Percentiles rank a stretch among this genome's conserved stretches.
Evolutionary conservation across 2,329 filamentous ascomycete species (phyloP).

Genomic region (Arthrinium phaeospermum): DNA sequence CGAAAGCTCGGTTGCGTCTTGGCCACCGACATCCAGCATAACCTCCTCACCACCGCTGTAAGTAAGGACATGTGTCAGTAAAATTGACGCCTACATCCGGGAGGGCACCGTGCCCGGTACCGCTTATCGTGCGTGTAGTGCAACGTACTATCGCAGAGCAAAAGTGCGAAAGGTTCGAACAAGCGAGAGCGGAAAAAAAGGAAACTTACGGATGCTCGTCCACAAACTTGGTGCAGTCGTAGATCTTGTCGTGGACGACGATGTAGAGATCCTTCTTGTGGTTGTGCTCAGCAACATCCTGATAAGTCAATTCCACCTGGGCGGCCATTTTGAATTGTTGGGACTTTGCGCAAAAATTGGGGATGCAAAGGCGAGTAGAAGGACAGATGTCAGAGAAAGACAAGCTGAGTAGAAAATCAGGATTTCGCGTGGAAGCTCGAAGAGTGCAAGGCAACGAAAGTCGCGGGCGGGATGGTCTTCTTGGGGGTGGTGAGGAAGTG

Average conservation of each 20-base stretch:
- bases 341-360: constrained; percentile 1
- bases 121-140: background rate
- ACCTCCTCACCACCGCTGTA: constrained; percentile 96
- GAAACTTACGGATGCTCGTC: constrained; percentile 89
- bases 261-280: constrained; percentile 93
- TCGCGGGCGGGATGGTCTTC: background rate
- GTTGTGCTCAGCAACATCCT: constrained; percentile 84
- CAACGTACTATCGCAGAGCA: background rate
- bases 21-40: constrained; percentile 91
- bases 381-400: background rate
- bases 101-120: background rate
- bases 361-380: background rate
- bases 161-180: background rate
- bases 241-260: constrained; percentile 96
- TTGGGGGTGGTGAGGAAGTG: constrained; percentile 8
- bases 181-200: background rate
- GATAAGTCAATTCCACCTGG: constrained; percentile 68
- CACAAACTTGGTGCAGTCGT: constrained; percentile 85
- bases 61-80: constrained; percentile 17
- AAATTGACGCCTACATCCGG: background rate
- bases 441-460: constrained; percentile 6
- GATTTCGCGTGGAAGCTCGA: background rate
- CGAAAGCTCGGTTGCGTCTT: constrained; percentile 98
- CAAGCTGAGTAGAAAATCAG: background rate
- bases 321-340: constrained; percentile 44